A percentile compares a stretch with the other conserved stretches of the same genome.
phyloP scores from a whole-genome alignment of 768 basidiomycete genomes.

The Pulveroboletus sp. region DNA sequence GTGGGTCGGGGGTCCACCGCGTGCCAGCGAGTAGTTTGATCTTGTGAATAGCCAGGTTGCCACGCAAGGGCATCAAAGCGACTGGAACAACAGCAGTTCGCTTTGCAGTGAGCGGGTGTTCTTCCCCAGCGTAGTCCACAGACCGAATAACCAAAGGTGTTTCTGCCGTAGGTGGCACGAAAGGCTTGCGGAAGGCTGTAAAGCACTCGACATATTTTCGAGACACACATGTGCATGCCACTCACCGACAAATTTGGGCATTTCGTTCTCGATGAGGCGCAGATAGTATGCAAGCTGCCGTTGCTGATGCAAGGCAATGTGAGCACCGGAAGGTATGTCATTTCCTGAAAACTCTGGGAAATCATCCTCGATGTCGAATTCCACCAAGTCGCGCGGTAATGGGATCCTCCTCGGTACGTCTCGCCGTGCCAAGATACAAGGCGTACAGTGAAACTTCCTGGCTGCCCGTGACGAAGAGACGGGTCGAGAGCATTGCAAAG shows the following conservation, averaged over 20 bases:
- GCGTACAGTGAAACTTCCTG: constrained; percentile 26
- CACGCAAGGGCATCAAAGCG: constrained; percentile 60
- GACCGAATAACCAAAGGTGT: constrained; percentile 69
- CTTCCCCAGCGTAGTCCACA: constrained; percentile 72
- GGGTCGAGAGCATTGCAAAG: constrained; percentile 15
- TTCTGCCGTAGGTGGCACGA: constrained; percentile 55
- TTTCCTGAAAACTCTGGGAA: constrained; percentile 34
- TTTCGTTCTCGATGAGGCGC: constrained; percentile 83
- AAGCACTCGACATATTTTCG: constrained; percentile 3
- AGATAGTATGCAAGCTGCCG: constrained; percentile 72
- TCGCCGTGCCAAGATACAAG: constrained; percentile 13
- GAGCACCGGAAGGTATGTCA: constrained; percentile 67
- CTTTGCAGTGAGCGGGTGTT: constrained; percentile 67
- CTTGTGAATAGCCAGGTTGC: constrained; percentile 69
- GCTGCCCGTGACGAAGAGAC: constrained; percentile 3
- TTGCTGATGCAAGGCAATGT: constrained; percentile 69
- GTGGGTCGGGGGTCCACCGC: constrained; percentile 76
- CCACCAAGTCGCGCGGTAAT: constrained; percentile 36
- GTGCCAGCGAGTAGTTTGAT: constrained; percentile 85
- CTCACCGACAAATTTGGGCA: constrained; percentile 81
- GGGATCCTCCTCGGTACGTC: constrained; percentile 25
- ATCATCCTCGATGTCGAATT: constrained; percentile 35
- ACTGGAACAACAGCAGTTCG: constrained; percentile 73
- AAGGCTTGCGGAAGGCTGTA: constrained; percentile 77
- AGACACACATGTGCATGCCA: constrained; percentile 7